Base-by-base conservation (phyloP, 306 rosid species). In the Malus orientalis region DNA sequence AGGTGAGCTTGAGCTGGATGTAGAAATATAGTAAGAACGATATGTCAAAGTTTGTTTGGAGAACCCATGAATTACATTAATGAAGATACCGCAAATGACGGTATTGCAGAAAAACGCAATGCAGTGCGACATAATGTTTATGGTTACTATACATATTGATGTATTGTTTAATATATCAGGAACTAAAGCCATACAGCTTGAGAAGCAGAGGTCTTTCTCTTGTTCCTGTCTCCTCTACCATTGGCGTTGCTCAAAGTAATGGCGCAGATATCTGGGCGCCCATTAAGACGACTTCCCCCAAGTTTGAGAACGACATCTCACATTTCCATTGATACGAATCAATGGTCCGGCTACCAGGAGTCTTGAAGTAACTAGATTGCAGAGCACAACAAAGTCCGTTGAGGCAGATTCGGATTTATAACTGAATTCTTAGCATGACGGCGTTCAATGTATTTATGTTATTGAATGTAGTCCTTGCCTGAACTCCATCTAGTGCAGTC, bases 261-360 rank as follows among this genome's bases (percentile, higher is more conserved):
- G 99, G 99, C 55, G 99, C 99, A 49, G 99, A 95, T 77, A 92
- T 95, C 61, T 95, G 99, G 99, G 97, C 99, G 20, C 99, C 99
- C 22, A 87, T 88, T 63, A 92, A 95, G 85, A 87, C 87, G 36
- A 77, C 84, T 57, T 88, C 96, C 23, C 91, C 96, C 6, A 84
- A 82, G 78, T 65, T 69, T 19, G 93, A 87, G 75, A 85, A 78
- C 22, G 57, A 76, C 45, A 60, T 77, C 55, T 78, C 93, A 12
- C 88, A 85, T 74, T 87, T 85, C 70, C 73, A 84, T 67, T 90
- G 86, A 90, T 81, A 71, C 63, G 67, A 60, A 79, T 76, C 55
- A 32, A 72, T 47, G 74, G 71, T 70, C 11, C 64, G 77, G 81
- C 59, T 45, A 70, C 76, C 82, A 38, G 61, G 67, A 47, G 82